Evolutionary conservation across 2,329 filamentous ascomycete genomes (phyloP), one percentile per base, ranked within the genome.

Genomic region (Proliferodiscus dingleyae): DNA sequence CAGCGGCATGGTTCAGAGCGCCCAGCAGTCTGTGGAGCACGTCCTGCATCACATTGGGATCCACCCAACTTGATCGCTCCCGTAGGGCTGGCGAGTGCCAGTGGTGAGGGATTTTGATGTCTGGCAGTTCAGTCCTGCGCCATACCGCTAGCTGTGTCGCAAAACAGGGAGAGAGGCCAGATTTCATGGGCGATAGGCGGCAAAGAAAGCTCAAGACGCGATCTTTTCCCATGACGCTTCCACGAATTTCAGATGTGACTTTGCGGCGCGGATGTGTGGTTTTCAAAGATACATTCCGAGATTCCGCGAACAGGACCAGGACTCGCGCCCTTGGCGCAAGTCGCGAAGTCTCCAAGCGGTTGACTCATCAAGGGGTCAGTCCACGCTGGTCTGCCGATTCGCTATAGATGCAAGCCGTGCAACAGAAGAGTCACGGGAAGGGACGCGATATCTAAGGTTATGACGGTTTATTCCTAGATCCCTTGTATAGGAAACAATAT

Each of bases 51-150:
- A 7, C 26, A 7, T 13, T 13, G 32, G 15, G 32, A 34, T 42
- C 30, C 41, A 34, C 32, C 19, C 3, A 15, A 10, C 10, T 19
- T 18, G 10, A 18, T 26, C 26, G 2, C 16, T 23, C 16, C 28
- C 37, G 22, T 48, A 48, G 41, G 46, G 46, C 46, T 48, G 46
- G 41, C 46, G 30, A n/a, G n/a, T n/a, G n/a, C n/a, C n/a, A 44
- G 11, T 48, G 22, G 29, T 48, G 46, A 36, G 46, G 34, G 41
- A 48, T 36, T 48, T 48, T 34, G 15, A 19, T 18, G 32, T 34
- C 19, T 34, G 32, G 15, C 22, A 9, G 36, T 32, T 23, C n/a
- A 18, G 22, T 23, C 26, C 40, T 33, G 36, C 41, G 41, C 41
- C 41, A 43, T 36, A 32, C 41, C 16, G 18, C 7, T 10, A 30